These are phyloP conservation scores for Helichrysum umbraculigerum DNA, from an alignment of 129 eudicot genomes.

Conservation along the genomic window DNA sequence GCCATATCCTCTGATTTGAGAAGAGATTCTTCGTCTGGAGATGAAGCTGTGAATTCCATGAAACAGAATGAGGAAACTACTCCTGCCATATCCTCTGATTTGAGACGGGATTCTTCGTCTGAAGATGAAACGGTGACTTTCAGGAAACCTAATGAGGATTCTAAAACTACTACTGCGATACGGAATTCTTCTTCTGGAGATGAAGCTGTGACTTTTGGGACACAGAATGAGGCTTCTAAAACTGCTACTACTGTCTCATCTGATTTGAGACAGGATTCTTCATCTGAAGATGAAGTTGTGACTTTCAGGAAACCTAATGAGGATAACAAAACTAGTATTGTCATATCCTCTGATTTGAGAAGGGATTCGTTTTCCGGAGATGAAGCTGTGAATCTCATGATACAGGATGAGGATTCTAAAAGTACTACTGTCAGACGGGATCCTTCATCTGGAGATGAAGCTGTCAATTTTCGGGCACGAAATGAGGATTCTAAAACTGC, in stretches of 20 bases:
- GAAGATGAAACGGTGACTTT: not conserved
- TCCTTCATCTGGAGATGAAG: not conserved
- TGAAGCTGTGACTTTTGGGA: not conserved
- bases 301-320: not conserved
- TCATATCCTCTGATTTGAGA: conserved; percentile 11
- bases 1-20: conserved; percentile 19
- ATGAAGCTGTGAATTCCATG: not conserved
- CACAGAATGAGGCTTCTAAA: conserved; percentile 14
- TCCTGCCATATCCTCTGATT: conserved; percentile 1
- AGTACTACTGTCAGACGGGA: not conserved
- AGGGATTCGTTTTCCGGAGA: not conserved
- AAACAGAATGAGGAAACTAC: not conserved
- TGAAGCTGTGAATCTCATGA: conserved; percentile 1
- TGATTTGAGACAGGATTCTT: conserved; percentile 17
- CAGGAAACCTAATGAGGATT: conserved; percentile 2
- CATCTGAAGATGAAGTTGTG: conserved; percentile 14
- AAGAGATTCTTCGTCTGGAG: conserved; percentile 2
- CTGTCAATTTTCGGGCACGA: not conserved
- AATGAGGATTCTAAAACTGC: conserved; percentile 13
- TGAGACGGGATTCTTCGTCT: not conserved
- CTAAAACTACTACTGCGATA: not conserved
- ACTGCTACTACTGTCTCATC: conserved; percentile 5
- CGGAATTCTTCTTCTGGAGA: conserved; percentile 19
- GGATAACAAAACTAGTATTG: conserved; percentile 25
- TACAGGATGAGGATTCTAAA: conserved; percentile 4